A percentile compares a stretch with the other conserved stretches of the same genome.
Evolutionary conservation across 495 filamentous ascomycete genomes (phyloP).

Genomic region (Xylaria cubensis): DNA sequence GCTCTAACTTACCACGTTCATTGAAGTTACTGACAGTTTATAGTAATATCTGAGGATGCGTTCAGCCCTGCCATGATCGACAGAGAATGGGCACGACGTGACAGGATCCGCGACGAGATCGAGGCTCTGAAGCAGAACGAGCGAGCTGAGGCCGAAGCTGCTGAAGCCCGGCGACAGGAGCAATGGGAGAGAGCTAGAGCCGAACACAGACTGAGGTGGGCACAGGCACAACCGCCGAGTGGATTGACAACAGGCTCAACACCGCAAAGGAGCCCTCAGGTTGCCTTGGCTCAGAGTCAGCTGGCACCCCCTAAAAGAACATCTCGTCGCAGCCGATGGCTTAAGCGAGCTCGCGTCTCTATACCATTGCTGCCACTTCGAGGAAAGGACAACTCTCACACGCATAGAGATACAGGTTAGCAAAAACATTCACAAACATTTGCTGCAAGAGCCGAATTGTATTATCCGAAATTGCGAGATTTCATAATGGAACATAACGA

Average conservation of each 20-base stretch:
- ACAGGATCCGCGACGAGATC: not conserved
- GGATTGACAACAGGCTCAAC: not conserved
- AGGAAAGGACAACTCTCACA: not conserved
- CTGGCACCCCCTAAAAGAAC: not conserved
- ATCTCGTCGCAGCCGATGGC: not conserved
- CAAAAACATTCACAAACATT: not conserved
- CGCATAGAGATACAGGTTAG: not conserved
- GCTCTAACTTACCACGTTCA: not conserved
- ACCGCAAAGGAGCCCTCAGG: not conserved
- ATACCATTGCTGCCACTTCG: not conserved
- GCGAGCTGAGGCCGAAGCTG: not conserved
- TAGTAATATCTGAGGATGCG: not conserved
- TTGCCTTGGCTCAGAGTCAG: not conserved
- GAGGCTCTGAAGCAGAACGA: not conserved
- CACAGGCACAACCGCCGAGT: not conserved
- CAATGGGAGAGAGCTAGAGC: not conserved
- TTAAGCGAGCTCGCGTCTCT: not conserved
- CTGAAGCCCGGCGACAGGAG: not conserved
- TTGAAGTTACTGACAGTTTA: not conserved
- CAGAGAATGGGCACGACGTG: not conserved
- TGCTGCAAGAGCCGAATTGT: not conserved
- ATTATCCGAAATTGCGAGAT: not conserved
- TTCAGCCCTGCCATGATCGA: constrained; percentile 1
- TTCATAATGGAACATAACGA: not conserved
- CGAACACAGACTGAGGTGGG: not conserved